Base-by-base conservation (phyloP, 345 rosid species). In the Eucalyptus microcorys region DNA sequence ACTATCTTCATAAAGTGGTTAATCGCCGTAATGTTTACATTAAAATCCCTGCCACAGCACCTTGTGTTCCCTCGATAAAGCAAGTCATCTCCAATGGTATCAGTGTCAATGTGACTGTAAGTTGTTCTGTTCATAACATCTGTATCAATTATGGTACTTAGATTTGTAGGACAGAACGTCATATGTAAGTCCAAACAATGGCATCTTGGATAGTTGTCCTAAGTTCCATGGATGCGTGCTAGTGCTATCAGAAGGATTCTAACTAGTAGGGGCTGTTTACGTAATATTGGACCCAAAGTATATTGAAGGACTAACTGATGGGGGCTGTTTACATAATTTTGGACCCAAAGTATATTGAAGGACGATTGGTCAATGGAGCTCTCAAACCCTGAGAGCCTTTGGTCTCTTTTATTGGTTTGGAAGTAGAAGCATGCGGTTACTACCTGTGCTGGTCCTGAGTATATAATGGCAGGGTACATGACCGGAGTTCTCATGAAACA, bases 91-190 rank as follows among this genome's bases (percentile, higher is more conserved):
- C 99, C 27, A 88, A 90, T 8, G 98, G 99, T 86, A 97, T 97
- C 57, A 97, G 99, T 45, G 99, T 96, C 92, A 97, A 97, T 90
- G 98, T 97, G 88, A 97, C 99, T 24, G 99, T 97, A 94, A 94
- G 97, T 76, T 8, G 14, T 92, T 87, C 55, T 85, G 6, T 49
- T 19, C 30, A 37, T 52, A 11, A 16, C 11, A 86, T 86, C 68
- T 14, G 27, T 37, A 40, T 76, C 14, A 40, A 40, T 22, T 76
- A 10, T 40, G 47, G 15, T 76, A 21, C 83, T 76, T 76, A 76
- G 27, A 76, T 76, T 40, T 37, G 83, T 21, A 37, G 45, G 83
- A 37, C 83, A 76, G 83, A 3, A 37, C 8, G 5, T 76, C 27
- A 32, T 86, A 11, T 50, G 26, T 22, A 22, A 40, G 83, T 43